Conservation (phyloP, 306 rosid genomes). For the Carpinus fangiana region DNA sequence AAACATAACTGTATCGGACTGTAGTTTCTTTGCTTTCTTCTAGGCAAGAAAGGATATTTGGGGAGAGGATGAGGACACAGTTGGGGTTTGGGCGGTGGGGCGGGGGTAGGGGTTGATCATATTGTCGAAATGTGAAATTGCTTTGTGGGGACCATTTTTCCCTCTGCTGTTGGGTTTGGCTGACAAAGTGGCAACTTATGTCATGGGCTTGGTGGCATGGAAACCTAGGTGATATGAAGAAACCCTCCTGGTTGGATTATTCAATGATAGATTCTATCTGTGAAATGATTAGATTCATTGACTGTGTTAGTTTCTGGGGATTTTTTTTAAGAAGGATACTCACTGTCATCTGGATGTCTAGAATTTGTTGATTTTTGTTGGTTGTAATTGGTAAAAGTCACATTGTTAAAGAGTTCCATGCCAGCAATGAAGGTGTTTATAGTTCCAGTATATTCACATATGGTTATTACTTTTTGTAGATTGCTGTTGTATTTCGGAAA, state of each 20-base stretch:
- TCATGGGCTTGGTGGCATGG: conserved; percentile 1
- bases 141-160: no score
- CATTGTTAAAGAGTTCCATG: conserved; percentile 19
- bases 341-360: not conserved
- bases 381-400: not conserved
- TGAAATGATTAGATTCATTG: not conserved
- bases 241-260: not conserved
- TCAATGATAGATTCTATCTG: no score
- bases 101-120: not conserved
- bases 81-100: not conserved
- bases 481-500: conserved; percentile 96
- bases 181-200: not conserved
- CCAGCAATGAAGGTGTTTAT: conserved; percentile 20
- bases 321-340: not conserved
- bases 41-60: not conserved
- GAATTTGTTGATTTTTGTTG: not conserved
- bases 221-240: not conserved
- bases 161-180: not conserved
- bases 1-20: not conserved
- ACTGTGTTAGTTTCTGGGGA: not conserved
- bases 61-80: not conserved
- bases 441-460: conserved; percentile 10
- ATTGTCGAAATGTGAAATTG: no score
- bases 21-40: not conserved
- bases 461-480: conserved; percentile 42